Percentiles rank a stretch among this genome's conserved stretches.
These are phyloP conservation scores for Fusarium pseudoanthophilum DNA, from an alignment of 2,329 filamentous ascomycete species.

Conservation along the genomic window DNA sequence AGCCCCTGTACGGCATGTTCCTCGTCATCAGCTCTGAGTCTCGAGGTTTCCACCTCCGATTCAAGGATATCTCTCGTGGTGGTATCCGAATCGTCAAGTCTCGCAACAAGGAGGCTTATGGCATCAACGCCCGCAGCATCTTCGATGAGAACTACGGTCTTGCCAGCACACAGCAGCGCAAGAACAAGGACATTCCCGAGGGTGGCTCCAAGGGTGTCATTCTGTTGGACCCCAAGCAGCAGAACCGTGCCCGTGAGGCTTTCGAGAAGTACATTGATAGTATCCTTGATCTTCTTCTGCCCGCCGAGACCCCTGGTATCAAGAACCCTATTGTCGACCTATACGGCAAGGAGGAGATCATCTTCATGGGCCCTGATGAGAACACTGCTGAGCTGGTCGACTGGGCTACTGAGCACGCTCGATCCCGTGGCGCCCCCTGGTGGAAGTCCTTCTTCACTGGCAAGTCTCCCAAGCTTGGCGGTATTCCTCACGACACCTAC, in stretches of 20 bases:
- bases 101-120: conserved; percentile 92
- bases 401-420: conserved; percentile 98
- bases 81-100: conserved; percentile 99
- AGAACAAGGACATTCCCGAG: conserved; percentile 99
- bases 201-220: conserved; percentile 98
- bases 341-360: conserved; percentile 93
- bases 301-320: conserved; percentile 91
- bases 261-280: conserved; percentile 99
- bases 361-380: conserved; percentile 99
- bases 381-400: conserved; percentile 97
- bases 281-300: conserved; percentile 92
- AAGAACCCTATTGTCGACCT: conserved; percentile 98
- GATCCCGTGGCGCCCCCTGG: conserved; percentile 88
- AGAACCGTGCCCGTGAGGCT: conserved; percentile 89
- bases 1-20: conserved; percentile 97
- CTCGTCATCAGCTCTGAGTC: conserved; percentile 97
- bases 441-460: conserved; percentile 99
- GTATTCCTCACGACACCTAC: conserved; percentile 95
- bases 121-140: conserved; percentile 94
- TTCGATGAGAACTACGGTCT: conserved; percentile 99
- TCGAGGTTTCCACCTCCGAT: conserved; percentile 95
- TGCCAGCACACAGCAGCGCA: conserved; percentile 97
- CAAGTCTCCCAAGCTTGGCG: conserved; percentile 94
- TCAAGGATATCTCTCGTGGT: conserved; percentile 95
- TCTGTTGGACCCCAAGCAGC: conserved; percentile 90